Conservation (phyloP, 1,284 basidiomycete species). For the Microbotryum saponariae region DNA sequence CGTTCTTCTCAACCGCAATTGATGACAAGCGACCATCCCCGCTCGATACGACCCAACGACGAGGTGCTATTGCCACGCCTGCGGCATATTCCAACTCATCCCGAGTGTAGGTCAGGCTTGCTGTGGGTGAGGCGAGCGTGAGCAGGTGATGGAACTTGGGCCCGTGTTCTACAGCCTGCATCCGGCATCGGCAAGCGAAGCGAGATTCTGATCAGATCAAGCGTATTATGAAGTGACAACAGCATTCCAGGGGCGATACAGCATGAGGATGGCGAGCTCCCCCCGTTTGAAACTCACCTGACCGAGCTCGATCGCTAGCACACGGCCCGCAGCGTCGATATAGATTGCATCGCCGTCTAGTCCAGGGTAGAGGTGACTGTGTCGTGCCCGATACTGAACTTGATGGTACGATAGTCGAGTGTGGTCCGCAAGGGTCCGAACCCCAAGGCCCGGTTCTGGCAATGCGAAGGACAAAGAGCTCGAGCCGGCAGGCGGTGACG, state of each 20-base stretch:
- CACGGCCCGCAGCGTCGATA: conserved; percentile 57
- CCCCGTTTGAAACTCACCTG: conserved; percentile 47
- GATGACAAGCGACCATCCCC: conserved; percentile 59
- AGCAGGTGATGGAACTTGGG: conserved; percentile 56
- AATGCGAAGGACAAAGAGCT: conserved; percentile 8
- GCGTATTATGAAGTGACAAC: no score
- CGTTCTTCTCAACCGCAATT: conserved; percentile 7
- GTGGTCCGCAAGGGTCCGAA: conserved; percentile 11
- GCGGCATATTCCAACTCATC: conserved; percentile 62
- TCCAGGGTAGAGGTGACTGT: conserved; percentile 67
- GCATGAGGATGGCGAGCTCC: conserved; percentile 25
- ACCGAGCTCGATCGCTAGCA: conserved; percentile 56
- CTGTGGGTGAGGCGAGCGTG: conserved; percentile 50
- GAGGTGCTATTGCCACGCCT: conserved; percentile 51
- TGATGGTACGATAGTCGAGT: conserved; percentile 60
- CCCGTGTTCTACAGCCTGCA: conserved; percentile 47
- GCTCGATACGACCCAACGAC: conserved; percentile 57
- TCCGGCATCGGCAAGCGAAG: no score
- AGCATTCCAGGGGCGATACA: background rate
- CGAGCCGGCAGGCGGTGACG: conserved; percentile 2
- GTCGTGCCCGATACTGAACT: conserved; percentile 70
- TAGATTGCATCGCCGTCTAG: conserved; percentile 52
- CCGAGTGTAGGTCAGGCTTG: no score
- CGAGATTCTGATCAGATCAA: no score
- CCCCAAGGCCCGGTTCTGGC: conserved; percentile 6